Percentiles rank a stretch among this genome's conserved stretches.
phyloP scores from a whole-genome alignment of 2,329 filamentous ascomycete species.

The Penicillium sp. region DNA sequence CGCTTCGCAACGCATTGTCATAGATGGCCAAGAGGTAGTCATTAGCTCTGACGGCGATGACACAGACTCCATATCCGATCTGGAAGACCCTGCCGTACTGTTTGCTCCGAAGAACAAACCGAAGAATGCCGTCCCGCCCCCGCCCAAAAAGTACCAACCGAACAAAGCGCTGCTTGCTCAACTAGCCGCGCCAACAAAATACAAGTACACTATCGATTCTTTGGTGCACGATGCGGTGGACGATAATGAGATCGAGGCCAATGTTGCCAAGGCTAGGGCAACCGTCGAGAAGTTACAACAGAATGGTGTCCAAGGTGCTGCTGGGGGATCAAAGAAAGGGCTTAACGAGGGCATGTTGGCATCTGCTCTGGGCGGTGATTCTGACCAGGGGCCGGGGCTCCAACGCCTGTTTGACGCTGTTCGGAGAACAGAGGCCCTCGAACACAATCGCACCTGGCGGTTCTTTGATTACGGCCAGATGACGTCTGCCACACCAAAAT shows the following conservation, averaged over 20 bases:
- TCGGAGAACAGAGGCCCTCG: slow-evolving; percentile 64
- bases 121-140: slow-evolving; percentile 1
- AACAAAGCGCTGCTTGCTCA: slow-evolving; percentile 10
- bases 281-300: slow-evolving; percentile 31
- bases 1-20: slow-evolving; percentile 61
- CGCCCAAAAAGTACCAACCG: slow-evolving; percentile 4
- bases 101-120: slow-evolving; percentile 41
- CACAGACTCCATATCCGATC: slow-evolving; percentile 61
- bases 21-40: slow-evolving; percentile 60
- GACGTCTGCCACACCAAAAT: slow-evolving; percentile 35
- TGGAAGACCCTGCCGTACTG: slow-evolving; percentile 56
- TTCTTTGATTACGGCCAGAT: slow-evolving; percentile 57
- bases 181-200: slow-evolving; percentile 42
- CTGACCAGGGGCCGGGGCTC: slow-evolving; percentile 50
- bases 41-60: slow-evolving; percentile 75
- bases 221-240: slow-evolving; percentile 65
- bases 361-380: slow-evolving; percentile 48
- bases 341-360: slow-evolving; percentile 51
- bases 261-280: slow-evolving; percentile 47
- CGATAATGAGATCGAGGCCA: slow-evolving; percentile 66
- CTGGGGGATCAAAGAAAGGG: slow-evolving; percentile 14
- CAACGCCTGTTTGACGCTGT: slow-evolving; percentile 63
- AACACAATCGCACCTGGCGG: slow-evolving; percentile 60
- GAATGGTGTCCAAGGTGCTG: background rate
- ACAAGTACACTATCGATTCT: slow-evolving; percentile 68